Conservation (phyloP, 345 rosid genomes). For the Clausena lansium region DNA sequence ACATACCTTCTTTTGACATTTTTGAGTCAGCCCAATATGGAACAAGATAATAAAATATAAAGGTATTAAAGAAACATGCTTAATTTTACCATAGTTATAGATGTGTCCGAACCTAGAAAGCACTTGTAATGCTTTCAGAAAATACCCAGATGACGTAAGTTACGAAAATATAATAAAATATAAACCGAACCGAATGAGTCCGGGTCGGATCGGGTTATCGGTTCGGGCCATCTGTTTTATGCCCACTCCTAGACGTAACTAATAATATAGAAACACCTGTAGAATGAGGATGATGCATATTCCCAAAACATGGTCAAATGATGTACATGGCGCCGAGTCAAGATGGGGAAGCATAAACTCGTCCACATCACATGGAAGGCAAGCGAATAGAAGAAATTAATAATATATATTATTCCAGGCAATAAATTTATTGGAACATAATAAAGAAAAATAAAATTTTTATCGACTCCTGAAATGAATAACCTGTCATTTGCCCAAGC, state of each 20-base stretch:
- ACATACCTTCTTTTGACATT: too few relatives aligned
- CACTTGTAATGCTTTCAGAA: neutral
- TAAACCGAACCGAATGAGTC: too few relatives aligned
- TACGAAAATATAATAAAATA: too few relatives aligned
- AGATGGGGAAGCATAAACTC: neutral
- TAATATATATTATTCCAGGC: neutral
- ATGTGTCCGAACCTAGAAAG: neutral
- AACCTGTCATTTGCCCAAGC: slow-evolving; percentile 7
- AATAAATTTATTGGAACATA: neutral
- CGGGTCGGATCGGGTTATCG: too few relatives aligned
- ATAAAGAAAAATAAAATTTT: neutral
- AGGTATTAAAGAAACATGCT: neutral
- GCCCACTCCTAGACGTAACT: too few relatives aligned
- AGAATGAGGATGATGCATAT: neutral
- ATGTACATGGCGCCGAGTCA: neutral
- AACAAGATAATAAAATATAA: neutral
- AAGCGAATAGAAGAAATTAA: neutral
- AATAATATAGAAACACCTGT: neutral
- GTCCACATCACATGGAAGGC: neutral
- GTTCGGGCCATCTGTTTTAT: too few relatives aligned
- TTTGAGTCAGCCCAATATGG: neutral
- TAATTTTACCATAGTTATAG: neutral
- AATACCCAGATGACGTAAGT: neutral
- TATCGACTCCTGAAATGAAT: neutral
- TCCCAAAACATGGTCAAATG: neutral